Evolutionary conservation across 1,139 yeast species (phyloP).

Genomic region (Geotrichum bryndzae): DNA sequence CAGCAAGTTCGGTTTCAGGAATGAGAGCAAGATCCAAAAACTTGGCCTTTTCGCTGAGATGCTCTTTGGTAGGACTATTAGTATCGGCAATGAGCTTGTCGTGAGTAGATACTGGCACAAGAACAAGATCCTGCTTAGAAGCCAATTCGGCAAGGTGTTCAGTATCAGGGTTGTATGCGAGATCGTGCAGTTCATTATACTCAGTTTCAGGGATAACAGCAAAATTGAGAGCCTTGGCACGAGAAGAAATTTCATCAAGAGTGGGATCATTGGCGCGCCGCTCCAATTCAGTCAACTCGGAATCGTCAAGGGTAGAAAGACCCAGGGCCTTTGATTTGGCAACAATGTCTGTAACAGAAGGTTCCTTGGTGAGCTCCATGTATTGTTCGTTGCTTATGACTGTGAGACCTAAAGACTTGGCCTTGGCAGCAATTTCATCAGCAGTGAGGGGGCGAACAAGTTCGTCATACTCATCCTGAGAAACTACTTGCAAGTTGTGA

Average conservation of each 20-base stretch:
- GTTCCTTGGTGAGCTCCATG: slow-evolving; percentile 19
- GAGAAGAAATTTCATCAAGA: slow-evolving; percentile 13
- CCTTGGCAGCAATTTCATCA: slow-evolving; percentile 30
- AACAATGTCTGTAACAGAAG: slow-evolving; percentile 28
- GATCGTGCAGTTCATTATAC: neutral
- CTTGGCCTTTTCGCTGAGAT: slow-evolving; percentile 24
- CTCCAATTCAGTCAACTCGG: slow-evolving; percentile 15
- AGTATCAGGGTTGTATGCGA: slow-evolving; percentile 11
- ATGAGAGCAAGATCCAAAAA: slow-evolving; percentile 11
- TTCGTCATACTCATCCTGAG: slow-evolving; percentile 4
- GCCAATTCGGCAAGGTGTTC: slow-evolving; percentile 22
- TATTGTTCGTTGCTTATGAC: slow-evolving; percentile 29
- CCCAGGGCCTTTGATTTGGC: slow-evolving; percentile 23
- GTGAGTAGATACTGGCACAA: slow-evolving; percentile 8
- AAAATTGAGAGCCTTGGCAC: neutral
- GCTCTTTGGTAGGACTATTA: slow-evolving; percentile 29
- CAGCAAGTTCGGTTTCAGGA: slow-evolving; percentile 1
- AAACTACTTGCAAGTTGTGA: slow-evolving; percentile 8
- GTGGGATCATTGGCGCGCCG: slow-evolving; percentile 18
- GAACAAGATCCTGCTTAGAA: slow-evolving; percentile 7
- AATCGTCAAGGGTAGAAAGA: slow-evolving; percentile 30
- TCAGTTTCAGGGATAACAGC: slow-evolving; percentile 5
- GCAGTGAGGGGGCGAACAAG: slow-evolving; percentile 17
- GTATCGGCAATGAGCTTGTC: slow-evolving; percentile 16
- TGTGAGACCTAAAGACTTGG: slow-evolving; percentile 29